These are phyloP conservation scores for Agastache rugosa DNA, from an alignment of 257 asterid species.

Conservation along the genomic window DNA sequence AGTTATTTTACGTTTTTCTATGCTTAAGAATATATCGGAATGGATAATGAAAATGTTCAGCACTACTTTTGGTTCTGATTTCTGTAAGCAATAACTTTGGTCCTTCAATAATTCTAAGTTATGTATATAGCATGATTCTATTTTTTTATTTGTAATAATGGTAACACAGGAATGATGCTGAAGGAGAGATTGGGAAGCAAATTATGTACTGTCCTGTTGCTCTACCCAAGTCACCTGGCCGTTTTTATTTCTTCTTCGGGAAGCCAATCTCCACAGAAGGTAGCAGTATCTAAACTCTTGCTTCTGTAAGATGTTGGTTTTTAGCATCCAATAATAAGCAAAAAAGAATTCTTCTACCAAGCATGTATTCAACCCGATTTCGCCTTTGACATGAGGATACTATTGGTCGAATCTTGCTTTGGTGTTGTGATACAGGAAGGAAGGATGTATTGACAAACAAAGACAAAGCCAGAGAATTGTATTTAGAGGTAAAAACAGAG, in stretches of 20 bases:
- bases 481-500: constrained; percentile 49
- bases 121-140: too few relatives aligned
- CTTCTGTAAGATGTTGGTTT: too few relatives aligned
- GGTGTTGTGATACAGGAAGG: constrained; percentile 47
- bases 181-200: constrained; percentile 61
- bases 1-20: background rate
- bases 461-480: constrained; percentile 53
- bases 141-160: background rate
- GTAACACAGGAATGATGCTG: constrained; percentile 42
- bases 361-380: background rate
- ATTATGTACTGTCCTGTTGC: constrained; percentile 47
- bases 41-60: background rate
- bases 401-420: background rate
- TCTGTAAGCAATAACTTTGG: too few relatives aligned
- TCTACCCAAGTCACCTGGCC: constrained; percentile 61
- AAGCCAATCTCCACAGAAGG: constrained; percentile 65
- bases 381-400: background rate
- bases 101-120: too few relatives aligned
- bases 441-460: constrained; percentile 51
- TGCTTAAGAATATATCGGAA: background rate
- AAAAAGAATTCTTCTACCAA: background rate
- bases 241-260: constrained; percentile 59
- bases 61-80: background rate
- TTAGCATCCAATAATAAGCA: too few relatives aligned
- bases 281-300: background rate